A percentile compares a stretch with the other conserved stretches of the same genome.
Evolutionary conservation across 805 yeast genomes (phyloP).

Genomic region (Yarrowia sp.): DNA sequence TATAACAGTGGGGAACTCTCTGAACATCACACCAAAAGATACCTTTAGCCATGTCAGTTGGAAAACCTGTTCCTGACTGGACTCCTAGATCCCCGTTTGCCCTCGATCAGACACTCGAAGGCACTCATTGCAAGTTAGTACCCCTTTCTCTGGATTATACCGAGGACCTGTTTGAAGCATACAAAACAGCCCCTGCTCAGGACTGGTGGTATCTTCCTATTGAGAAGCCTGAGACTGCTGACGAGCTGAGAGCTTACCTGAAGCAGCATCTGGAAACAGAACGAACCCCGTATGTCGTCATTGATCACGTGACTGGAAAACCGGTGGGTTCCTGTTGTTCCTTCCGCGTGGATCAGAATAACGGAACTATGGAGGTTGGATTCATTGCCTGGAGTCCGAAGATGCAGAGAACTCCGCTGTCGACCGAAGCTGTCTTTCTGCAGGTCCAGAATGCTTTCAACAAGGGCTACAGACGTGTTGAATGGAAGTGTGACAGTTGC

Average conservation of each 20-base stretch:
- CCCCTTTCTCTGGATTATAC: constrained; percentile 25
- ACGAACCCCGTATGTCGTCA: constrained; percentile 44
- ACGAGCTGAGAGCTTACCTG: constrained; percentile 39
- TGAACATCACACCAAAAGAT: not conserved
- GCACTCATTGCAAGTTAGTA: constrained; percentile 13
- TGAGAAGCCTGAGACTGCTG: constrained; percentile 41
- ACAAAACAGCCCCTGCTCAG: not conserved
- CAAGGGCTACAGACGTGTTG: constrained; percentile 48
- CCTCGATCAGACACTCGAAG: constrained; percentile 21
- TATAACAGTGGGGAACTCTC: too few species aligned
- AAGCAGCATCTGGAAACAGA: constrained; percentile 34
- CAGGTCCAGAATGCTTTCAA: constrained; percentile 48
- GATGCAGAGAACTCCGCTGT: constrained; percentile 46
- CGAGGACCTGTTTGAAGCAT: constrained; percentile 26
- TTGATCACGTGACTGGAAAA: constrained; percentile 42
- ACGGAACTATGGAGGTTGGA: constrained; percentile 42
- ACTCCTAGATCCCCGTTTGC: not conserved
- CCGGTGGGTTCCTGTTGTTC: constrained; percentile 48
- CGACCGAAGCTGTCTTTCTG: constrained; percentile 50
- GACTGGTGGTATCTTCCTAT: constrained; percentile 44
- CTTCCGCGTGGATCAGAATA: constrained; percentile 46
- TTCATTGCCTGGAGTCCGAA: constrained; percentile 37
- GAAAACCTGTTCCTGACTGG: constrained; percentile 3
- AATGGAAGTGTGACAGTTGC: constrained; percentile 51
- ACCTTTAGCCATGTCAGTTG: constrained; percentile 4